Base-by-base conservation (phyloP, 1,284 basidiomycete genomes). In the Marasmius oreades region DNA sequence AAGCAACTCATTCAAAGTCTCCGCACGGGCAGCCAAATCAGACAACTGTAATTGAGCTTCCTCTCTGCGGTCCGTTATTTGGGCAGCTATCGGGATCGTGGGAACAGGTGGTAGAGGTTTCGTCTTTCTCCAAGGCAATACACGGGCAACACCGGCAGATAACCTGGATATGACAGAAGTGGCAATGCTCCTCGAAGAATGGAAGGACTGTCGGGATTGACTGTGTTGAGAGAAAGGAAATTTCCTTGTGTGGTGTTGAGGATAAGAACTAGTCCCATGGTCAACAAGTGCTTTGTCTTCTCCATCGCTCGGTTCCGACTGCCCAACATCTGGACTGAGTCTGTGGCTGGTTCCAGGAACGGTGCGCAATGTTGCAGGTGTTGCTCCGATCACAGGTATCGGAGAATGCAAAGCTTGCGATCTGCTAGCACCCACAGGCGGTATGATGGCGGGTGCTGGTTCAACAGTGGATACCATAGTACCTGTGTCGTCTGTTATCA, bases 101-200 rank as follows among this genome's bases (percentile, higher is more conserved):
- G 83, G 83, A 18, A 85, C 73, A 0, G 80, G 81, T 5, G 84
- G 82, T 20, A 85, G 66, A 5, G 82, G 81, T 63, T 85, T 84
- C 43, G 56, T 61, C 55, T 67, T 75, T 61, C 73, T 69, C 75
- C 77, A 75, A n/a, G 70, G 64, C 33, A 79, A 62, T 23, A 73
- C 66, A 33, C 71, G 72, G 26, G 66, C 70, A 23, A 77, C 54
- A 74, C 50, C 65, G 59, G 26, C 67, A 63, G 79, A 77, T 55
- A 79, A 65, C 20, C 72, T 69, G 14, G 80, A 81, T 16, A 84
- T 71, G 58, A 82, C 72, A 3, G 81, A 82, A 7, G 79, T 71
- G 2, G 75, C 75, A 51, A 70, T 68, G 61, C 77, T 81, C 63
- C 67, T 78, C 26, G 68, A 69, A 6, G 82, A 82, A 57, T 76